phyloP scores from a whole-genome alignment of 2,329 filamentous ascomycete genomes.

The Alternaria sp. region DNA sequence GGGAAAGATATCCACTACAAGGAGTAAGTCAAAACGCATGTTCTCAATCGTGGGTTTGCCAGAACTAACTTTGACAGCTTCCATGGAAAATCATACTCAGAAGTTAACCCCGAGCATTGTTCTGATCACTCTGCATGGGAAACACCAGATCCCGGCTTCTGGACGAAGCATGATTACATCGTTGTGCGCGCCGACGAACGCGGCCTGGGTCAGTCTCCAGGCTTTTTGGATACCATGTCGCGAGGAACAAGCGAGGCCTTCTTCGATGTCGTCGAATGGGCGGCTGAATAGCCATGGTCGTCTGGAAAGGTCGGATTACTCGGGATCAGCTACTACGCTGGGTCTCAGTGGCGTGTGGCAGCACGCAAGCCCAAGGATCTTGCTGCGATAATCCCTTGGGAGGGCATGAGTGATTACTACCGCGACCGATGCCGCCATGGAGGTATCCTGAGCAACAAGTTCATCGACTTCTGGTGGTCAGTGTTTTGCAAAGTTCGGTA shows the following conservation, averaged over 20 bases:
- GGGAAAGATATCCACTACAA: slow-evolving; percentile 75
- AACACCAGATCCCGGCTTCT: slow-evolving; percentile 54
- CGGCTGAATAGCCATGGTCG: slow-evolving; percentile 60
- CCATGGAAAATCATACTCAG: slow-evolving; percentile 58
- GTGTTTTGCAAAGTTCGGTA: background rate
- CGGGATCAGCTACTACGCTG: slow-evolving; percentile 63
- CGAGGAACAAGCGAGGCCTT: slow-evolving; percentile 62
- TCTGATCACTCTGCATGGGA: slow-evolving; percentile 58
- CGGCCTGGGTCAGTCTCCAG: slow-evolving; percentile 62
- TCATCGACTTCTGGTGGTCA: slow-evolving; percentile 65
- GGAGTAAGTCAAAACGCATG: slow-evolving; percentile 45
- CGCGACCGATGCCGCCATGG: slow-evolving; percentile 56
- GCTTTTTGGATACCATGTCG: slow-evolving; percentile 63
- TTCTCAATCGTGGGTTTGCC: background rate
- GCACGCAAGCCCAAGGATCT: slow-evolving; percentile 62
- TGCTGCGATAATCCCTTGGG: slow-evolving; percentile 63
- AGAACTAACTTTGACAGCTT: slow-evolving; percentile 50
- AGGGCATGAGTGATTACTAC: slow-evolving; percentile 66
- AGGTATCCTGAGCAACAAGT: slow-evolving; percentile 50
- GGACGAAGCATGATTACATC: slow-evolving; percentile 50
- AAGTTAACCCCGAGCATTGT: slow-evolving; percentile 45
- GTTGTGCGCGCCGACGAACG: slow-evolving; percentile 60
- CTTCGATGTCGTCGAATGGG: slow-evolving; percentile 63
- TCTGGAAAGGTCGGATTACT: slow-evolving; percentile 61
- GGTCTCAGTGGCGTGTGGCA: slow-evolving; percentile 64